Base-by-base conservation (phyloP, 73 alveolate genomes). In the Diophrys appendiculata region DNA sequence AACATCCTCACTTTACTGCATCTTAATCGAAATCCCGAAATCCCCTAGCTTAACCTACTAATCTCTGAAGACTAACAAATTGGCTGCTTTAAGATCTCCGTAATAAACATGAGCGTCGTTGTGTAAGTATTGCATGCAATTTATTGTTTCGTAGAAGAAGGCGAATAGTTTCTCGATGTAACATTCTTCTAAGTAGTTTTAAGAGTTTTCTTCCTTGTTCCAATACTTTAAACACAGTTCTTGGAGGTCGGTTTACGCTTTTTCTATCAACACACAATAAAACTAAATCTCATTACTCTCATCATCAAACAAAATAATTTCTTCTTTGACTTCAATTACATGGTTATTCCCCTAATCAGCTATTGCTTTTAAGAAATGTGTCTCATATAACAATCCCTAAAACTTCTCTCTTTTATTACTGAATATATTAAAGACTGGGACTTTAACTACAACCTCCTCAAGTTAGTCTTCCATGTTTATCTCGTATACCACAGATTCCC, bases 31-130 rank as follows among this genome's bases (percentile, higher is more conserved):
- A 3, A 79, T 69, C 8, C 88, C 88, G 2, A 79, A 69, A 52
- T 79, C 88, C 1, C 88, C 88, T 1, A 79, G 26, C 33, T 79
- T 79, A 3, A 79, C 29, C 26, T 25, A 22, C 30, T 79, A 43
- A 28, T 79, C 81, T 68, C 81, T 32, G 65, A 79, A 79, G 28
- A 69, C 43, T 52, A 79, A 31, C 18, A 79, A 23, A 79, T 79
- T 79, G 3, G 75, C 74, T 29, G 88, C 81, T 52, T 79, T 79
- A 65, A 79, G 35, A 69, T 79, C 88, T 5, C 88, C 88, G 29
- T 69, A 79, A 75, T 69, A 79, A 2, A 69, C 11, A 69, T 69
- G 13, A 23, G 71, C 75, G 14, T 75, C 55, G 25, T 68, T 67
- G 28, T 79, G 88, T 14, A 68, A 31, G 76, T 79, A 79, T 1